phyloP scores from a whole-genome alignment of 306 rosid genomes.

The Fragaria nilgerrensis region DNA sequence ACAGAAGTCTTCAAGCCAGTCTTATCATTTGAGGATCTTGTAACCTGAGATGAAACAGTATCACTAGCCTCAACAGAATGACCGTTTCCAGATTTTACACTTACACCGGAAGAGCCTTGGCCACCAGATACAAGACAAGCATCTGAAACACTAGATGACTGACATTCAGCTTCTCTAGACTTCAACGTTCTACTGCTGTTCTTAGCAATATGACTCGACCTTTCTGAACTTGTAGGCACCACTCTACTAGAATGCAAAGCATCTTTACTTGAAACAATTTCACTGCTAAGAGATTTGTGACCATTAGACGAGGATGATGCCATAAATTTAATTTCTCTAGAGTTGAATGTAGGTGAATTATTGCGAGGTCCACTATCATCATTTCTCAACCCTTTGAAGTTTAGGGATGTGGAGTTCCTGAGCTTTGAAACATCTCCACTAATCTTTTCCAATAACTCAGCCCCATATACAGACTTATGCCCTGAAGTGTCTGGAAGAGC shows the following conservation, averaged over 20 bases:
- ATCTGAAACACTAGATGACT: conserved; percentile 25
- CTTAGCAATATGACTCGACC: conserved; percentile 37
- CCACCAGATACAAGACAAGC: conserved; percentile 39
- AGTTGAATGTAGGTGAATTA: conserved; percentile 28
- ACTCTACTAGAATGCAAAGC: conserved; percentile 37
- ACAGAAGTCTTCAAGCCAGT: conserved; percentile 71
- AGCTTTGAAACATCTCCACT: conserved; percentile 26
- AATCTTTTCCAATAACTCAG: conserved; percentile 33
- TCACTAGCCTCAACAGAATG: conserved; percentile 38
- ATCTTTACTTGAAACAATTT: conserved; percentile 34
- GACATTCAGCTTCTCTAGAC: conserved; percentile 30
- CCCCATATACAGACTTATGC: conserved; percentile 30
- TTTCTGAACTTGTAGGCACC: conserved; percentile 33
- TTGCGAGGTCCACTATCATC: conserved; percentile 16
- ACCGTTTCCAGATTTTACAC: conserved; percentile 33
- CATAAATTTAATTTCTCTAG: conserved; percentile 41
- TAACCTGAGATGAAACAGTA: conserved; percentile 43
- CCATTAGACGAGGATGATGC: conserved; percentile 29
- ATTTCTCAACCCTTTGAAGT: conserved; percentile 29
- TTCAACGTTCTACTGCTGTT: conserved; percentile 32
- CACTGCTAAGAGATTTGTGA: conserved; percentile 25
- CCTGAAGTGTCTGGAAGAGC: conserved; percentile 26
- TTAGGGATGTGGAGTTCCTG: conserved; percentile 29
- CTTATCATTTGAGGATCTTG: conserved; percentile 49
- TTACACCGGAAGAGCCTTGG: conserved; percentile 28